Conservation (phyloP, 768 basidiomycete species). For the Russula sp. region DNA sequence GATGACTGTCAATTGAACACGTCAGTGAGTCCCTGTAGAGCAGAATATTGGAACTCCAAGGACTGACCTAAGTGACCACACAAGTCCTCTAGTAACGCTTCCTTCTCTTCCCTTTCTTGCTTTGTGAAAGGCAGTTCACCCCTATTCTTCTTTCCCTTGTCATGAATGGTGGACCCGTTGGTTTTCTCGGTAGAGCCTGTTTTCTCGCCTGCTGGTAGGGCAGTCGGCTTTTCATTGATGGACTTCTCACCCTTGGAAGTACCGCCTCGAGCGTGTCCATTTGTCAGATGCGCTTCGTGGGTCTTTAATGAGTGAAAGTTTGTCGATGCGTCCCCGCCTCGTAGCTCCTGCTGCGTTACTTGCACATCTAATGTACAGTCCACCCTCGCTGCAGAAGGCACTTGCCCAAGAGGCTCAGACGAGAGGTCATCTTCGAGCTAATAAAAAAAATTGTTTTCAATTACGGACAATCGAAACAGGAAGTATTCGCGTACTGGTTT, state of each 20-base stretch:
- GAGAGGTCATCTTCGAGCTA: conserved; percentile 46
- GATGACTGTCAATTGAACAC: conserved; percentile 52
- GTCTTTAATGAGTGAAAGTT: neutral
- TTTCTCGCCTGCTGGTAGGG: neutral
- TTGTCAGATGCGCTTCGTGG: neutral
- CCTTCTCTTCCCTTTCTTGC: conserved; percentile 89
- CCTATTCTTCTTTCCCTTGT: conserved; percentile 42
- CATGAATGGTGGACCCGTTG: conserved; percentile 31
- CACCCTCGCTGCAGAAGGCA: conserved; percentile 58
- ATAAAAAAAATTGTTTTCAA: conserved; percentile 2
- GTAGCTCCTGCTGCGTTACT: conserved; percentile 22
- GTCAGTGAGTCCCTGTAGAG: neutral
- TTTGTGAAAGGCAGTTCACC: conserved; percentile 70
- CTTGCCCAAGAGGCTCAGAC: conserved; percentile 49
- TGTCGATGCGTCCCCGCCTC: conserved; percentile 28
- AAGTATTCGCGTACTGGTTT: conserved; percentile 52
- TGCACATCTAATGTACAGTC: conserved; percentile 36
- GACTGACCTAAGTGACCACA: conserved; percentile 82
- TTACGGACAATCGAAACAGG: conserved; percentile 14
- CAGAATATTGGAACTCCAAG: neutral
- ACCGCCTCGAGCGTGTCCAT: neutral
- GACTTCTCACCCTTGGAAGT: conserved; percentile 6
- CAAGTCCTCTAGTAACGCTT: conserved; percentile 67
- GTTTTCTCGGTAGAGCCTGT: conserved; percentile 34
- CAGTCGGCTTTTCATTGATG: conserved; percentile 3